A percentile compares a stretch with the other conserved stretches of the same genome.
phyloP scores from a whole-genome alignment of 441 rosid genomes.

The Breynia disticha region DNA sequence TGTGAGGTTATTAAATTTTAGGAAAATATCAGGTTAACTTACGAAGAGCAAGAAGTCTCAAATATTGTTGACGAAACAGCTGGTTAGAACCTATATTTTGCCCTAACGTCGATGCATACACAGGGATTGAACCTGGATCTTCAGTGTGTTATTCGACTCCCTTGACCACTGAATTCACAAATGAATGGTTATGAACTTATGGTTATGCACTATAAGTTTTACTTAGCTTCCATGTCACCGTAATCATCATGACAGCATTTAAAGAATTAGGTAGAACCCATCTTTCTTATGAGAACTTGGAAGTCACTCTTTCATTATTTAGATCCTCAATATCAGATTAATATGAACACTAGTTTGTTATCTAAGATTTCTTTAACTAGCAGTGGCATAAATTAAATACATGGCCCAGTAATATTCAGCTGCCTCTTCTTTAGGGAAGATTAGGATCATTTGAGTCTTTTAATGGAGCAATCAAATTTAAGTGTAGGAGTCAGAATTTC shows the following conservation, averaged over 20 bases:
- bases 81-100: no score
- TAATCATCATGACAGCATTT: conserved; percentile 8
- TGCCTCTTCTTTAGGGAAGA: conserved; percentile 23
- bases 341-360: conserved; percentile 6
- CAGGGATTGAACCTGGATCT: no score
- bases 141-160: no score
- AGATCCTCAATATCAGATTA: conserved; percentile 8
- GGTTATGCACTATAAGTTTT: conserved; percentile 2
- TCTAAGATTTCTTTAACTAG: conserved; percentile 22
- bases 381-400: conserved; percentile 13
- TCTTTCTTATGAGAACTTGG: conserved; percentile 19
- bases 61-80: no score
- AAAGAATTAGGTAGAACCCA: conserved; percentile 18
- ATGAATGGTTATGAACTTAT: conserved; percentile 26
- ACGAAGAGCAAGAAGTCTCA: no score
- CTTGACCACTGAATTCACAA: no score
- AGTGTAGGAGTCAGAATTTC: not conserved
- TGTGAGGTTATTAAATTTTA: no score
- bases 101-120: no score
- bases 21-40: no score
- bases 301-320: conserved; percentile 25
- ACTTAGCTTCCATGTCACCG: conserved; percentile 8
- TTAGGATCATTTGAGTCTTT: conserved; percentile 14
- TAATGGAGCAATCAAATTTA: conserved; percentile 4
- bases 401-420: conserved; percentile 26